Base-by-base conservation (phyloP, 352 stramenopile genomes). In the Phytopythium helicoides region DNA sequence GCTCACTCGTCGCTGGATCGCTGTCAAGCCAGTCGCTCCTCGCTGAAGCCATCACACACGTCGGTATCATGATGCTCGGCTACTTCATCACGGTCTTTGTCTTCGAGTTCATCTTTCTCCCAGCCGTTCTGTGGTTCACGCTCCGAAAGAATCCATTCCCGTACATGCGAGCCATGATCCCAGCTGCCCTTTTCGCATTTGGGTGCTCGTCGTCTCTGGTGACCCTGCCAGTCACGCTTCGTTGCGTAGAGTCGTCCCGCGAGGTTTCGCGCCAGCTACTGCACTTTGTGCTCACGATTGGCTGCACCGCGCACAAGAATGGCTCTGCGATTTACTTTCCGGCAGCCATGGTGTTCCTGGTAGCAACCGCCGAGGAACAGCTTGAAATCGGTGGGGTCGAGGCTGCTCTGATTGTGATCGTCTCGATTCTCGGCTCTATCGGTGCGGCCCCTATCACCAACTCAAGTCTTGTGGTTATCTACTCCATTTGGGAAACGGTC, bases 231-330 rank as follows among this genome's bases (percentile, higher is more conserved):
- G 53, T 88, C 12, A 86, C 78, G 31, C 63, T 91, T 34, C 78
- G 67, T 9, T 89, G 76, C 36, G 76, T 86, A 15, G 73, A 84
- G 47, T 72, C 64, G 19, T 82, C 78, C 21, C 66, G 71, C 1
- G 73, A 86, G 38, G 72, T 87, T 36, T 78, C 77, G 14, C 70
- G 69, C 15, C 67, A 60, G 28, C 55, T 91, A 3, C 44, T 77
- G 36, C 66, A 77, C 35, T 91, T 91, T 47, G 72, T 91, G 26
- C 37, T 91, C 44, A 88, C 81, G 14, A 82, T 91, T 44, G 81
- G 81, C 10, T 40, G 57, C 54, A 61, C 66, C 21, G 48, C 73
- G 42, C 53, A 60, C 46, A 76, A 71, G 60, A 52, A 74, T 51
- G 70, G 66, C 22, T 31, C 51, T 3, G 63, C 70, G 15, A 31